Evolutionary conservation across 176 grass and related monocot genomes (phyloP), one percentile per base, ranked within the genome.

Genomic region (Areca catechu): DNA sequence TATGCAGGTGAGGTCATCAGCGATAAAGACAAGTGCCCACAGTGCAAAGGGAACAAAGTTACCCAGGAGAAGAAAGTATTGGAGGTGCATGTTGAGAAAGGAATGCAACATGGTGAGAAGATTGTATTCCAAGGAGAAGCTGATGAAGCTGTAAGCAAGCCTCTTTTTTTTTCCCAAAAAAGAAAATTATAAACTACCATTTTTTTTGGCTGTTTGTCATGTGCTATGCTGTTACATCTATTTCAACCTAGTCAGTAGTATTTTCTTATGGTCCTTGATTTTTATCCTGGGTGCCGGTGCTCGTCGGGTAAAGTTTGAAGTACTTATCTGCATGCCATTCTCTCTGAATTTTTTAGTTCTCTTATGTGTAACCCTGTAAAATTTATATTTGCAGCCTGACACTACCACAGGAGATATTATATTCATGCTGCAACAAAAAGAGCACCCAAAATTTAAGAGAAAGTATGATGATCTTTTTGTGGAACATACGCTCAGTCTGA

Each of bases 101-200:
- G 94, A 79, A 89, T 99, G 94, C 81, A 80, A 66, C 88, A 99
- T 76, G 76, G 76, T 15, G 88, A 99, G 71, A 99, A 89, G 74
- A 93, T 93, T 75, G 82, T 77, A 64, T 99, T 99, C 53, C 81
- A 93, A 81, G 88, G 94, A 77, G 84, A 89, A 82, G 88, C 94
- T 16, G 94, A 98, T 66, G 94, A 98, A 89, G 94, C 94, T 76
- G 84, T 93, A 68, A 82, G 84, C 82, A n/a, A 43, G 9, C 34
- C 34, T 43, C 15, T 49, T 16, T 22, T 21, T 48, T 20, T 20
- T 62, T 49, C 7, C 37, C 6, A 29, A 29, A 29, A 29, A 29
- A 7, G 5, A 29, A 29, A 29, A 29, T 29, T 29, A 29, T 29
- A 29, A 29, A 29, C 27, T 29, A 29, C 27, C 27, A 29, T 29